These are phyloP conservation scores for Eimeria acervulina DNA, from an alignment of 169 alveolate genomes.

Conservation along the genomic window DNA sequence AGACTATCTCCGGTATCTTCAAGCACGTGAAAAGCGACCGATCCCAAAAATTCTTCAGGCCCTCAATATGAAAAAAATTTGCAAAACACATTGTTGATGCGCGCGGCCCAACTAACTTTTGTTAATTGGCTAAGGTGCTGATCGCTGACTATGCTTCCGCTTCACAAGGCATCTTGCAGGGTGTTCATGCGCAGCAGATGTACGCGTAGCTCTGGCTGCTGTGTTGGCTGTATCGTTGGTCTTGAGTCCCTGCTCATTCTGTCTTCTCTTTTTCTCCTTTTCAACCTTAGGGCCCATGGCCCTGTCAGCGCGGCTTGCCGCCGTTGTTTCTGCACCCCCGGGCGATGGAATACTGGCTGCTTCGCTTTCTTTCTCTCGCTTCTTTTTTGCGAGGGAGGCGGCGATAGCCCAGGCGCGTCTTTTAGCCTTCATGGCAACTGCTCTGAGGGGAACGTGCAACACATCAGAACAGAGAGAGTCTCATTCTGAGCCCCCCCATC, in stretches of 20 bases:
- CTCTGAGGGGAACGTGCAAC: conserved; percentile 2
- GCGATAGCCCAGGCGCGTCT: conserved; percentile 54
- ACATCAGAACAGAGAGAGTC: not conserved
- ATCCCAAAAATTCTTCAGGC: not conserved
- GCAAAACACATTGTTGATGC: not conserved
- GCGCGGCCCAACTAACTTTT: not conserved
- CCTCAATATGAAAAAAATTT: not conserved
- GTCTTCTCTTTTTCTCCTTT: not conserved
- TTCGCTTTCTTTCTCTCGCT: conserved; percentile 1
- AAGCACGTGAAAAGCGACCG: not conserved
- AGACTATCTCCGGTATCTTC: not conserved
- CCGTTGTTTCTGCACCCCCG: not conserved
- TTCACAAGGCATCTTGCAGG: not conserved
- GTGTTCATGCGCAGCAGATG: not conserved
- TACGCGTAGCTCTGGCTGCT: not conserved
- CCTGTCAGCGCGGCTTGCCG: conserved; percentile 3
- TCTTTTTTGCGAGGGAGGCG: conserved; percentile 64
- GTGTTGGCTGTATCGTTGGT: not conserved
- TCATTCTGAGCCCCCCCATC: not conserved
- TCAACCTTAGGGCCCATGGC: not conserved
- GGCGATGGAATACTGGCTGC: not conserved
- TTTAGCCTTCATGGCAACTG: conserved; percentile 37
- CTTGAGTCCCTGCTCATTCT: not conserved
- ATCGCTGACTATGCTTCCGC: not conserved
- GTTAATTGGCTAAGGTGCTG: not conserved